Conservation (phyloP, 129 eudicot genomes). For the Dittrichia graveolens region DNA sequence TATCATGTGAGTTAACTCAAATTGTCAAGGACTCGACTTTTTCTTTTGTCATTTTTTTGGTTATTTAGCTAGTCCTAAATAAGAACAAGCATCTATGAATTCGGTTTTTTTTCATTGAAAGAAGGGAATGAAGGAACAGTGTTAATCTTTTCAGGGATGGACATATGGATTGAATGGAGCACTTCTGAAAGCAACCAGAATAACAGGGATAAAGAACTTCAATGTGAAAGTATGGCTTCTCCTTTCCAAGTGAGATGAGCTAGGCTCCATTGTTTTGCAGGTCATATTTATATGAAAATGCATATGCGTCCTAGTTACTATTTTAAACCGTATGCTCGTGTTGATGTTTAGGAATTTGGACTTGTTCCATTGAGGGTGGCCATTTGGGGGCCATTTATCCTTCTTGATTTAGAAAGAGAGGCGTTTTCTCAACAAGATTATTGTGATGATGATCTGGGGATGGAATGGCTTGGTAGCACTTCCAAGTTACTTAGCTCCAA, state of each 20-base stretch:
- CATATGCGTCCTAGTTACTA: background rate
- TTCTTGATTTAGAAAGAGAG: slow-evolving; percentile 56
- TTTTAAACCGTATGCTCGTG: background rate
- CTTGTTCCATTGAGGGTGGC: slow-evolving; percentile 74
- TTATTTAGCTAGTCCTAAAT: background rate
- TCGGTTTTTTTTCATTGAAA: background rate
- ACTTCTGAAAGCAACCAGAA: slow-evolving; percentile 81
- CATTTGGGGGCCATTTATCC: slow-evolving; percentile 89
- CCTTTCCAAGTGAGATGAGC: background rate
- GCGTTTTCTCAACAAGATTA: slow-evolving; percentile 23
- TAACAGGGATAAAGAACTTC: slow-evolving; percentile 83
- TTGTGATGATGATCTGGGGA: slow-evolving; percentile 45
- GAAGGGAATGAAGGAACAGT: background rate
- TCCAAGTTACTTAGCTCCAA: slow-evolving; percentile 53
- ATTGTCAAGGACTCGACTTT: background rate
- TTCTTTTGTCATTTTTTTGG: background rate
- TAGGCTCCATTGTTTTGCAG: background rate
- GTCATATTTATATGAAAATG: background rate
- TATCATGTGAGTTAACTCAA: slow-evolving; percentile 81
- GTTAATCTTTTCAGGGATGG: slow-evolving; percentile 72
- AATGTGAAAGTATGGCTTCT: slow-evolving; percentile 53
- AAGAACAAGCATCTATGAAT: background rate
- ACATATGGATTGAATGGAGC: slow-evolving; percentile 82
- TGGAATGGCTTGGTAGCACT: slow-evolving; percentile 88
- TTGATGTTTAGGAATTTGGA: slow-evolving; percentile 72